A percentile compares a stretch with the other conserved stretches of the same genome.
Evolutionary conservation across 1,139 yeast species (phyloP).

Genomic region (Hyphopichia burtonii): DNA sequence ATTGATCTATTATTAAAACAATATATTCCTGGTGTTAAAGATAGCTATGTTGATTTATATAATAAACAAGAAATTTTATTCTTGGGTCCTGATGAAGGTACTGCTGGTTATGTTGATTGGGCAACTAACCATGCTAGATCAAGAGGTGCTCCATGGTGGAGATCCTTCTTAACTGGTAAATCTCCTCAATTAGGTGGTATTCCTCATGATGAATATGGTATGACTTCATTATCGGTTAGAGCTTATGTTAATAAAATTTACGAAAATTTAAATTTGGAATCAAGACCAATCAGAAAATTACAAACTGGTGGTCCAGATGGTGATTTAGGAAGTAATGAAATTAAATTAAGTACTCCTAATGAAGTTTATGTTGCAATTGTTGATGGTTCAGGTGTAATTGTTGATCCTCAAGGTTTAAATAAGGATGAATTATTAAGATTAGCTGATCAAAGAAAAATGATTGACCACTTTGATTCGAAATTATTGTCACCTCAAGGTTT

Average conservation of each 20-base stretch:
- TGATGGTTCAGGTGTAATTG: slow-evolving; percentile 94
- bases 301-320: slow-evolving; percentile 99
- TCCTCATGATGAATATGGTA: slow-evolving; percentile 97
- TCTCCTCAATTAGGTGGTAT: slow-evolving; percentile 92
- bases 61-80: slow-evolving; percentile 85
- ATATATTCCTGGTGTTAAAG: slow-evolving; percentile 75
- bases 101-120: slow-evolving; percentile 96
- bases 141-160: slow-evolving; percentile 99
- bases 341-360: slow-evolving; percentile 67
- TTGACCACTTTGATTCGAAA: slow-evolving; percentile 64
- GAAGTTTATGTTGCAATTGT: slow-evolving; percentile 87
- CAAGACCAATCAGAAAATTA: slow-evolving; percentile 63
- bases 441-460: slow-evolving; percentile 77
- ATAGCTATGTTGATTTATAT: slow-evolving; percentile 80
- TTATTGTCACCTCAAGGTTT: slow-evolving; percentile 76
- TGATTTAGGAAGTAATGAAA: slow-evolving; percentile 95
- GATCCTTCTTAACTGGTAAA: slow-evolving; percentile 96
- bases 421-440: slow-evolving; percentile 74
- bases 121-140: slow-evolving; percentile 93
- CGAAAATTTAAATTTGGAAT: slow-evolving; percentile 66
- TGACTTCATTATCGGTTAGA: slow-evolving; percentile 94
- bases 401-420: slow-evolving; percentile 87
- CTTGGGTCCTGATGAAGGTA: slow-evolving; percentile 98
- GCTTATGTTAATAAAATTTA: slow-evolving; percentile 89
- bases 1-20: slow-evolving; percentile 82